These are phyloP conservation scores for Botrytis pseudocinerea DNA, from an alignment of 2,329 filamentous ascomycete genomes.

Conservation along the genomic window DNA sequence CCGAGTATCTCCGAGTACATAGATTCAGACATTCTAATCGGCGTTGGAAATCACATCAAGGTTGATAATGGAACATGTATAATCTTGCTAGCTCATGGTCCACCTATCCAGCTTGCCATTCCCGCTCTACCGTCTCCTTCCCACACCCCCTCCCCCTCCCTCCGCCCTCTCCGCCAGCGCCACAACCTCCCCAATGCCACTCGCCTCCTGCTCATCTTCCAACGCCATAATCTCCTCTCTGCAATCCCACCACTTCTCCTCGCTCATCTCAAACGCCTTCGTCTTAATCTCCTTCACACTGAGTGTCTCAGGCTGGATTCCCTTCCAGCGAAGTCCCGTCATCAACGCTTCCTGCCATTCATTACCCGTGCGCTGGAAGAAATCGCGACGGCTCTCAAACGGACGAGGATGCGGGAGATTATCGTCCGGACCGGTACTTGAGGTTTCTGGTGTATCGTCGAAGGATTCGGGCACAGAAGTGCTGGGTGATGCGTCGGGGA, in stretches of 20 bases:
- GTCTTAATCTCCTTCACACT: conserved; percentile 90
- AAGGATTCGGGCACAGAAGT: conserved; percentile 50
- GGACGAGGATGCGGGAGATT: conserved; percentile 42
- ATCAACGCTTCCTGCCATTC: conserved; percentile 91
- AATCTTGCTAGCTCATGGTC: background rate
- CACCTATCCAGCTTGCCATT: background rate
- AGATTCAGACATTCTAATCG: background rate
- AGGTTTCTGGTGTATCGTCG: conserved; percentile 49
- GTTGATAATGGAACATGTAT: background rate
- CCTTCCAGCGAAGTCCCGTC: conserved; percentile 69
- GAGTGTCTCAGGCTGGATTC: conserved; percentile 65
- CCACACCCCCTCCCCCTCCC: conserved; percentile 34
- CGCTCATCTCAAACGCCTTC: conserved; percentile 83
- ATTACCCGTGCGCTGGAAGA: conserved; percentile 82
- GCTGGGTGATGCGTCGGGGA: background rate
- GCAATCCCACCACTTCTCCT: conserved; percentile 99
- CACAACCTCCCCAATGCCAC: conserved; percentile 87
- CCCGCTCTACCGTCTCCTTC: conserved; percentile 33
- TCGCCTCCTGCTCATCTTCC: conserved; percentile 91
- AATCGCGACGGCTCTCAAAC: conserved; percentile 88
- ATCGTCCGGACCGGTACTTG: conserved; percentile 34
- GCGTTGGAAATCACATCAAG: background rate
- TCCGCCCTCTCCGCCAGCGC: conserved; percentile 58
- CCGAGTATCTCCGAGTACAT: background rate
- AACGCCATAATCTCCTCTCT: conserved; percentile 87